Evolutionary conservation across 2,329 filamentous ascomycete genomes (phyloP).

Genomic region (Talaromyces atroroseus): DNA sequence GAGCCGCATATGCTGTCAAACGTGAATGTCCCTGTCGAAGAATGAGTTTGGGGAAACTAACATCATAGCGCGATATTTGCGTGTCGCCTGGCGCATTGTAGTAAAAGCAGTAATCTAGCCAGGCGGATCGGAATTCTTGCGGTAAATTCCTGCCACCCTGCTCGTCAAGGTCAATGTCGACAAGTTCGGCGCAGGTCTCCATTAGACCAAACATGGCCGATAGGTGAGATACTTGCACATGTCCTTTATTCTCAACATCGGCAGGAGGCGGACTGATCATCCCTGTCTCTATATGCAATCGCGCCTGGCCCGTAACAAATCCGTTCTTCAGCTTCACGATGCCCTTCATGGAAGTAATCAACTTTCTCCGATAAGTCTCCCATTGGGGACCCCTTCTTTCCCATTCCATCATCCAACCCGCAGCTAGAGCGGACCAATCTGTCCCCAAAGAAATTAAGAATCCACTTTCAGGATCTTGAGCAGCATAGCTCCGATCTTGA

Average conservation of each 20-base stretch:
- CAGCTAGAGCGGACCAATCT: slow-evolving; percentile 55
- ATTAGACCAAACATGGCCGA: slow-evolving; percentile 55
- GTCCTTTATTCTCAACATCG: slow-evolving; percentile 49
- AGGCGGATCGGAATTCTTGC: slow-evolving; percentile 48
- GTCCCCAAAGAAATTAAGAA: slow-evolving; percentile 53
- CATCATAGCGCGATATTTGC: slow-evolving; percentile 51
- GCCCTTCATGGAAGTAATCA: slow-evolving; percentile 46
- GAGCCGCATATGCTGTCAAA: slow-evolving; percentile 51
- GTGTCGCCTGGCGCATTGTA: slow-evolving; percentile 48
- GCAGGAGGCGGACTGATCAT: slow-evolving; percentile 48
- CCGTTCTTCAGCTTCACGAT: slow-evolving; percentile 54
- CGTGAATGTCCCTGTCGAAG: slow-evolving; percentile 55
- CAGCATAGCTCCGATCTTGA: slow-evolving; percentile 40
- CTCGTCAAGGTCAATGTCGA: slow-evolving; percentile 45
- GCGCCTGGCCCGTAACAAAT: slow-evolving; percentile 52
- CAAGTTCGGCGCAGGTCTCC: slow-evolving; percentile 53
- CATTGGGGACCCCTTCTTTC: slow-evolving; percentile 52
- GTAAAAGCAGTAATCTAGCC: slow-evolving; percentile 58
- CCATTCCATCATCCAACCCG: slow-evolving; percentile 56
- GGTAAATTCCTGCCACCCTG: slow-evolving; percentile 26
- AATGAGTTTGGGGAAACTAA: slow-evolving; percentile 43
- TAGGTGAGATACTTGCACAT: slow-evolving; percentile 51
- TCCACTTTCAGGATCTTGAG: slow-evolving; percentile 38
- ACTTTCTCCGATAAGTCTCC: slow-evolving; percentile 49
- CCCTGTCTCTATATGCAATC: slow-evolving; percentile 49